Conservation (phyloP, 2,329 filamentous ascomycete species). For the Scortechinia acanthostroma region DNA sequence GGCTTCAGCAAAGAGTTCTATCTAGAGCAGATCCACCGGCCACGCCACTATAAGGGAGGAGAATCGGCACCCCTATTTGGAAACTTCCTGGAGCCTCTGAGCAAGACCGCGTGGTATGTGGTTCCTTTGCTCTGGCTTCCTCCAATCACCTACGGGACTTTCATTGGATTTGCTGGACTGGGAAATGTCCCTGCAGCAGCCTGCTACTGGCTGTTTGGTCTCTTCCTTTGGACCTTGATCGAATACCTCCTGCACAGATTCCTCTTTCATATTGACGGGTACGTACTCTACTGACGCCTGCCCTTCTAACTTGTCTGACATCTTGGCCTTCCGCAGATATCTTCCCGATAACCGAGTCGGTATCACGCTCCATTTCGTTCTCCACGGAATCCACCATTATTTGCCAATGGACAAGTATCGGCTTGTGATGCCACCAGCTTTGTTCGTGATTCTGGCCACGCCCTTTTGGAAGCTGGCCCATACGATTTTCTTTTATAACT, state of each 20-base stretch:
- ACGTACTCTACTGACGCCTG: slow-evolving; percentile 40
- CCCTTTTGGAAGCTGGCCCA: slow-evolving; percentile 94
- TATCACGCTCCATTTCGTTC: slow-evolving; percentile 81
- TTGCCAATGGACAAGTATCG: slow-evolving; percentile 98
- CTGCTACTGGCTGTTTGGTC: slow-evolving; percentile 62
- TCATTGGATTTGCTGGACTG: slow-evolving; percentile 56
- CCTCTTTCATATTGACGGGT: slow-evolving; percentile 89
- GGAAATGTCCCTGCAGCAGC: slow-evolving; percentile 32
- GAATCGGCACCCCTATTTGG: slow-evolving; percentile 89
- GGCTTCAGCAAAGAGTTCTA: slow-evolving; percentile 95
- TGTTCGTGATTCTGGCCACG: slow-evolving; percentile 75
- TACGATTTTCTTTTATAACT: slow-evolving; percentile 73
- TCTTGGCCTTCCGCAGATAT: slow-evolving; percentile 42
- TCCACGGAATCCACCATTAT: slow-evolving; percentile 96
- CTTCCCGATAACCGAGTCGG: slow-evolving; percentile 87
- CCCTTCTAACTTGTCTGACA: neutral
- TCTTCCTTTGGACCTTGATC: slow-evolving; percentile 79
- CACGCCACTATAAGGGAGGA: slow-evolving; percentile 90
- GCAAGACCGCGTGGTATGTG: slow-evolving; percentile 89
- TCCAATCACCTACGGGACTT: slow-evolving; percentile 67
- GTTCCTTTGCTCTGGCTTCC: slow-evolving; percentile 81
- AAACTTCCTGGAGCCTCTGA: slow-evolving; percentile 96
- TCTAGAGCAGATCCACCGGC: slow-evolving; percentile 88
- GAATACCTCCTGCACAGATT: slow-evolving; percentile 87
- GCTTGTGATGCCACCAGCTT: slow-evolving; percentile 88